Evolutionary conservation across 2,329 filamentous ascomycete species (phyloP), one percentile per base, ranked within the genome.

Genomic region (Chaetomium sp.): DNA sequence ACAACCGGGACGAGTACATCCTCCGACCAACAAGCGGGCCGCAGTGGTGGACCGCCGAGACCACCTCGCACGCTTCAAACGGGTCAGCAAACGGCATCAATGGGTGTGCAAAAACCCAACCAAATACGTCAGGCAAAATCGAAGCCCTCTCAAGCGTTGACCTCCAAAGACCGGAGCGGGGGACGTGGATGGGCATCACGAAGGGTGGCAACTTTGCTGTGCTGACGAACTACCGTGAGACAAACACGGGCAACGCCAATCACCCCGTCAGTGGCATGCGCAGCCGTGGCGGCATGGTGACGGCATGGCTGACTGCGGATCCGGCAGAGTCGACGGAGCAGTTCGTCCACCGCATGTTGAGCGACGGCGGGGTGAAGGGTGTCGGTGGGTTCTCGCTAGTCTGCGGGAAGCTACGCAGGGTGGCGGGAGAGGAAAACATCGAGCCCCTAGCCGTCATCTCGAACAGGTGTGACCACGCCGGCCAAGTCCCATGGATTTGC

Each of bases 1-100:
- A 93, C 78, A 94, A 94, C 75, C 85, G 91, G 71, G 91, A 94
- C 79, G 90, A 89, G 74, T 89, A 85, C 77, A 85, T 89, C 68
- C 80, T 88, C 16, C 82, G 87, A 31, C 87, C 87, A 4, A 89
- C 87, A 1, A 87, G 83, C 60, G 80, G 84, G 65, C 86, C 86
- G 7, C 82, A 87, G 74, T 89, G 86, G 86, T 89, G 86, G 86
- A 81, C 75, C 51, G 81, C 72, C 13, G 53, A 81, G 65, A 74
- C 75, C 35, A 78, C 79, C 16, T 67, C 75, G 49, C 45, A 60
- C 49, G 16, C n/a, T 25, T 2, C 57, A 5, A 66, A 70, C 63
- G 57, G 62, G 8, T 56, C 53, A 23, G 35, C 58, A 31, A 61
- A 65, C 21, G 60, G 60, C 23, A 6, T 38, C n/a, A 57, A 68